Conservation (phyloP, 2,329 filamentous ascomycete species). For the Aspergillus carbonarius region DNA sequence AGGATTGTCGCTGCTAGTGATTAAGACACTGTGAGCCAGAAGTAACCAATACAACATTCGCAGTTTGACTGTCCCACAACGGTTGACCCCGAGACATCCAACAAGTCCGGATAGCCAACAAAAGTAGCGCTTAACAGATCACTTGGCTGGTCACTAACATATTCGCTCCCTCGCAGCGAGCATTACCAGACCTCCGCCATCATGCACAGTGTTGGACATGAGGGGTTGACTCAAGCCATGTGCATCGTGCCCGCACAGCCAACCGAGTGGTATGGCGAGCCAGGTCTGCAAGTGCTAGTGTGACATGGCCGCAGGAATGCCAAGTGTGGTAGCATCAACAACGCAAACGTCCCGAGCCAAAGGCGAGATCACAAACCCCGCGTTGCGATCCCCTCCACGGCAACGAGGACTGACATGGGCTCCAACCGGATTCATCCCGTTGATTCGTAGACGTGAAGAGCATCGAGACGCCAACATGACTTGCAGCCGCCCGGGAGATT, state of each 20-base stretch:
- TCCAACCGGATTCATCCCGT: neutral
- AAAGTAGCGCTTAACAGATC: too few species aligned
- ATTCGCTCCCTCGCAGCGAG: too few species aligned
- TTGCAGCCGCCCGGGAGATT: slow-evolving; percentile 13
- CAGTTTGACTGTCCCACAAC: neutral
- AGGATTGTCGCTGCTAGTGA: neutral
- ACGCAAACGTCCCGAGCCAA: neutral
- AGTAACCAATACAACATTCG: neutral
- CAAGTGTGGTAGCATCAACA: neutral
- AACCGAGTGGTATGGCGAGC: neutral
- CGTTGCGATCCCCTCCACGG: neutral
- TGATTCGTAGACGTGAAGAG: slow-evolving; percentile 5
- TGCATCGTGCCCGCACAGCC: neutral
- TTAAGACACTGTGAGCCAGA: neutral
- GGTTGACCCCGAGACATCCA: too few species aligned
- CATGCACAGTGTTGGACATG: neutral
- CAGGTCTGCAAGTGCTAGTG: slow-evolving; percentile 1
- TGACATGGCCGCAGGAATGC: slow-evolving; percentile 1
- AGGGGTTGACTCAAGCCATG: neutral
- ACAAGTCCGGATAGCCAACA: too few species aligned
- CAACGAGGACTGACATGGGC: neutral
- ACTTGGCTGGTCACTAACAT: too few species aligned
- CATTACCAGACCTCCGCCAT: neutral
- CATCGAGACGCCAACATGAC: slow-evolving; percentile 1
- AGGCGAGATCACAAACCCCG: slow-evolving; percentile 1